These are phyloP conservation scores for Arthonia radiata DNA, from an alignment of 495 filamentous ascomycete genomes.

Conservation along the genomic window DNA sequence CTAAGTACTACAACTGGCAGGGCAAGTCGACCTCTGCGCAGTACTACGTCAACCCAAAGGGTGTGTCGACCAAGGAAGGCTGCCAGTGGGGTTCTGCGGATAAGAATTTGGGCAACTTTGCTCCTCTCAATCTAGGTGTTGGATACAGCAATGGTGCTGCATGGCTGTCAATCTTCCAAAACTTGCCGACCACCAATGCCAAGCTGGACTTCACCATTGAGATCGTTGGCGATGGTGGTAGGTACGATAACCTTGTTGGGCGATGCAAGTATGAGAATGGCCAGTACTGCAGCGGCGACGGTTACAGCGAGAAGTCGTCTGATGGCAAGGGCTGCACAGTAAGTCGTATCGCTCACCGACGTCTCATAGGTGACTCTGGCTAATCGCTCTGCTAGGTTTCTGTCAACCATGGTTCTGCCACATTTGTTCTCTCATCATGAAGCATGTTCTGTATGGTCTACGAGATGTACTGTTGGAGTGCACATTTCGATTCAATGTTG, in stretches of 20 bases:
- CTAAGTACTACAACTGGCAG: conserved; percentile 52
- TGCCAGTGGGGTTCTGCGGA: conserved; percentile 49
- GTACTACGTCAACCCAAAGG: conserved; percentile 84
- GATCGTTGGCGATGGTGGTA: conserved; percentile 24
- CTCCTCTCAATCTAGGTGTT: conserved; percentile 71
- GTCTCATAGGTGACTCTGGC: not conserved
- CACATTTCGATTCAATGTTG: too few relatives aligned
- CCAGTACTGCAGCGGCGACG: conserved; percentile 23
- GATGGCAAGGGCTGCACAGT: conserved; percentile 12
- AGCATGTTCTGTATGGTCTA: too few relatives aligned
- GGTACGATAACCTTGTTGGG: conserved; percentile 27
- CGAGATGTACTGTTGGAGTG: too few relatives aligned
- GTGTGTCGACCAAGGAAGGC: conserved; percentile 36
- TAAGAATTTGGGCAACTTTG: conserved; percentile 54
- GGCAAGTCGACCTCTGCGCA: conserved; percentile 60
- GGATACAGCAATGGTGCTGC: conserved; percentile 35
- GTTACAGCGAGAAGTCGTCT: conserved; percentile 9
- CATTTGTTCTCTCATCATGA: conserved; percentile 7
- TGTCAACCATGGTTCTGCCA: conserved; percentile 6
- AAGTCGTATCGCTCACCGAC: conserved; percentile 2
- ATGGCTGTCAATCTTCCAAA: conserved; percentile 61
- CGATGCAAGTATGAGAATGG: conserved; percentile 50
- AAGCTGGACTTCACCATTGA: conserved; percentile 49
- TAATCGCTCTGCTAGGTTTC: conserved; percentile 4
- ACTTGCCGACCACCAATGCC: conserved; percentile 28